Conservation (phyloP, 2,329 filamentous ascomycete genomes). For the Zarea fungicola region DNA sequence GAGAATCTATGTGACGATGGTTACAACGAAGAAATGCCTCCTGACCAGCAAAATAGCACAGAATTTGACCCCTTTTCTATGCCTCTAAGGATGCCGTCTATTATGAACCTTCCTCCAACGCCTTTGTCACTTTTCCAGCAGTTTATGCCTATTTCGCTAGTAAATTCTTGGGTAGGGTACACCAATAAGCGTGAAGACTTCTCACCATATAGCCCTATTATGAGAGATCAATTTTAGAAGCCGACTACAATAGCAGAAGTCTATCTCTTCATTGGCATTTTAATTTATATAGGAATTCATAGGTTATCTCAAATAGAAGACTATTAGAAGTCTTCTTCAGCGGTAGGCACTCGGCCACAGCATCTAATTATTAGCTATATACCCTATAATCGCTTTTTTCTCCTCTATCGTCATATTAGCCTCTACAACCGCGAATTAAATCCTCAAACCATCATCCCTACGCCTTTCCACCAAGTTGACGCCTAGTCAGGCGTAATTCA, state of each 20-base stretch:
- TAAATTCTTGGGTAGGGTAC: background rate
- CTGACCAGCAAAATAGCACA: background rate
- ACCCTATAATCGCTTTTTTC: slow-evolving; percentile 12
- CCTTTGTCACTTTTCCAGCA: background rate
- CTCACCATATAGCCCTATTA: background rate
- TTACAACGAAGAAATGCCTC: background rate
- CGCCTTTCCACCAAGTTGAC: background rate
- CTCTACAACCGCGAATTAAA: background rate
- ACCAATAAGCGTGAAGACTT: background rate
- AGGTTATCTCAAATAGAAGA: slow-evolving; percentile 7
- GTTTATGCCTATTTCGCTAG: background rate
- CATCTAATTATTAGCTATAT: slow-evolving; percentile 12
- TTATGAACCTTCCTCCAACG: background rate
- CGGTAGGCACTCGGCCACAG: background rate
- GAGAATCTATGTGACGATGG: background rate
- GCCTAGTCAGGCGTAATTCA: slow-evolving; percentile 13
- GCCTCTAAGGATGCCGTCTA: background rate
- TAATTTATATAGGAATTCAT: slow-evolving; percentile 16
- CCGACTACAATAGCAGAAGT: slow-evolving; percentile 12
- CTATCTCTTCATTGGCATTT: slow-evolving; percentile 15
- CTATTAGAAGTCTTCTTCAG: slow-evolving; percentile 12
- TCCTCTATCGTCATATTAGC: slow-evolving; percentile 10
- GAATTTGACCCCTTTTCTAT: background rate
- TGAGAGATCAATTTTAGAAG: background rate
- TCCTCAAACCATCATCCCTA: background rate